Percentiles rank a stretch among this genome's conserved stretches.
Conservation (phyloP, 768 basidiomycete species). For the Pulveroboletus sp. region DNA sequence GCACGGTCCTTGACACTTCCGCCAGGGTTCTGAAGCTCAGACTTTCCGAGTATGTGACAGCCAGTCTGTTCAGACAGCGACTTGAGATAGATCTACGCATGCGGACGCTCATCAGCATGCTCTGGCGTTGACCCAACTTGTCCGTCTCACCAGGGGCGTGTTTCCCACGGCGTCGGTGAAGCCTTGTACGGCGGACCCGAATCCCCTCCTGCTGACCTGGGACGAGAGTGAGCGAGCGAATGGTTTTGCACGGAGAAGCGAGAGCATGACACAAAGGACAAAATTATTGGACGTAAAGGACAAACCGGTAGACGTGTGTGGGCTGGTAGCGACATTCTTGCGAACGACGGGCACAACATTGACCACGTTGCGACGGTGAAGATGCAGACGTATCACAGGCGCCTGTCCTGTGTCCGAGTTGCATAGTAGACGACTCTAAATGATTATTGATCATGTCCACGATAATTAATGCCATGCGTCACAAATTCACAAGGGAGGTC, state of each 20-base stretch:
- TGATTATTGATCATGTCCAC: conserved; percentile 15
- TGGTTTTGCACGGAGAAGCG: conserved; percentile 33
- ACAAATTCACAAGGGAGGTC: conserved; percentile 20
- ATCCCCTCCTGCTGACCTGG: conserved; percentile 22
- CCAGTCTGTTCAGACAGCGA: conserved; percentile 78
- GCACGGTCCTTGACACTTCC: conserved; percentile 98
- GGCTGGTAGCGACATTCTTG: conserved; percentile 19
- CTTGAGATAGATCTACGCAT: conserved; percentile 72
- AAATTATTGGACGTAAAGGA: background rate
- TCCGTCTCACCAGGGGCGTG: conserved; percentile 76
- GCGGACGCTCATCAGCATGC: conserved; percentile 1
- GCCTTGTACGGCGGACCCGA: conserved; percentile 57
- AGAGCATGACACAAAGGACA: conserved; percentile 10
- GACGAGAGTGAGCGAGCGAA: conserved; percentile 12
- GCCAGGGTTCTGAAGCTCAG: conserved; percentile 98
- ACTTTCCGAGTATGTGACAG: conserved; percentile 85
- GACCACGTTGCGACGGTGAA: background rate
- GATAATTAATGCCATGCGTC: conserved; percentile 12
- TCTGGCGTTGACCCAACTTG: background rate
- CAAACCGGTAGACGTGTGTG: background rate
- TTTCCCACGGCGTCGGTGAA: conserved; percentile 89
- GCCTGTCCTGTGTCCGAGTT: background rate
- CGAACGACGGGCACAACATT: background rate
- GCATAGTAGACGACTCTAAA: conserved; percentile 6
- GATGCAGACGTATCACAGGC: too few species aligned